Evolutionary conservation across 2,329 filamentous ascomycete genomes (phyloP).

Genomic region (Amylocarpus encephaloides): DNA sequence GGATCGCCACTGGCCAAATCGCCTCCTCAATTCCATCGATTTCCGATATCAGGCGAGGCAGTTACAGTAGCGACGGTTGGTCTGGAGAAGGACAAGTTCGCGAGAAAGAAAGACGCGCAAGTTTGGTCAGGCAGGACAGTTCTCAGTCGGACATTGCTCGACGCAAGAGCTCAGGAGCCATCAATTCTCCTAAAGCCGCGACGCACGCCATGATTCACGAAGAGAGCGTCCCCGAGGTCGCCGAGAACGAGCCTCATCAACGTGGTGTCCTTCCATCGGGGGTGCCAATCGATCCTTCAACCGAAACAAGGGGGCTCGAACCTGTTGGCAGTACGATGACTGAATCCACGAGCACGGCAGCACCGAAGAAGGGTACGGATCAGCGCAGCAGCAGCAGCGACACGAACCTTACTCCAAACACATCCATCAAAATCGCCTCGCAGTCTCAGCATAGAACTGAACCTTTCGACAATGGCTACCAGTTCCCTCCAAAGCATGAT

Average conservation of each 20-base stretch:
- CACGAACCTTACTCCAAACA: conserved; percentile 16
- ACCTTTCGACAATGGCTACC: conserved; percentile 56
- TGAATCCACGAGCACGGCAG: not conserved
- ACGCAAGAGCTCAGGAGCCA: conserved; percentile 12
- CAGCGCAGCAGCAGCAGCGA: conserved; percentile 22
- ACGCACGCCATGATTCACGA: conserved; percentile 13
- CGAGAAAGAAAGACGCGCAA: conserved; percentile 27
- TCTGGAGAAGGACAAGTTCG: conserved; percentile 27
- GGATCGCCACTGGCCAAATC: conserved; percentile 41
- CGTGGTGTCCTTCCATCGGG: conserved; percentile 4
- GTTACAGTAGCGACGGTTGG: conserved; percentile 29
- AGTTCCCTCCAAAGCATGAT: conserved; percentile 56
- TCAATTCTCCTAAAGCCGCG: conserved; percentile 7
- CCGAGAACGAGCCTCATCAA: conserved; percentile 13
- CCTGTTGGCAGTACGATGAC: conserved; percentile 7
- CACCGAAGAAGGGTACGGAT: conserved; percentile 7
- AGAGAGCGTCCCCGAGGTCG: conserved; percentile 19
- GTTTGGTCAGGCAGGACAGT: conserved; percentile 15
- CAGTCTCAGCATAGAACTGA: conserved; percentile 24
- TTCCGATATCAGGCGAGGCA: conserved; percentile 28
- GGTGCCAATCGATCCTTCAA: conserved; percentile 3
- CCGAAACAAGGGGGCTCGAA: conserved; percentile 1
- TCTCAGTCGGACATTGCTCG: conserved; percentile 14
- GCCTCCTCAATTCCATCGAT: conserved; percentile 30
- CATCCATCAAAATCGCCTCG: conserved; percentile 11